Base-by-base conservation (phyloP, 2,329 filamentous ascomycete genomes). In the Leptosphaerulina australis region DNA sequence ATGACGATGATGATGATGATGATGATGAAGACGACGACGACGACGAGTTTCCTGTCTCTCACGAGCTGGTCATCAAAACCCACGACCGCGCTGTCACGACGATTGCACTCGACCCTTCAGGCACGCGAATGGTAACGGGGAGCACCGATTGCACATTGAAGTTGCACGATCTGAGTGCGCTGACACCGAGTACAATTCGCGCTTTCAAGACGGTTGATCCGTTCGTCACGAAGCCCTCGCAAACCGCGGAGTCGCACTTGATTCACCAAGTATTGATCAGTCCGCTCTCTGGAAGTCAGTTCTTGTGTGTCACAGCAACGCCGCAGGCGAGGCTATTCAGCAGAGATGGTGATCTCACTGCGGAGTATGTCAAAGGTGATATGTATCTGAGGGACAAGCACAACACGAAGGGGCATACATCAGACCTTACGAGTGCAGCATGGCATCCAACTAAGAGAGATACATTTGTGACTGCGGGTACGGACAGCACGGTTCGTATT, bases 321-420 rank as follows among this genome's bases (percentile, higher is more conserved):
- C 87, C 93, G 1, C 93, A 97, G 71, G 90, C 93, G 10, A 92
- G 91, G 71, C 86, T 99, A 18, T 81, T 97, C 71, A 90, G 85
- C 63, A 86, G 94, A 65, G 93, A 99, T 76, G 94, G 94, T 29
- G 90, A 95, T 34, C 81, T 88, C 6, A 64, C 95, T 38, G 87
- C 88, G 1, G 91, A 97, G 67, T 97, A 96, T 59, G 88, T 91
- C 61, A 99, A 99, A 75, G 94, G 94, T 35, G 94, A 99, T 70
- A 97, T 97, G 92, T 99, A 99, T 66, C 77, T 99, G 59, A 84
- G 93, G 45, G 94, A 99, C 71, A 95, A 97, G 88, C 85, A 97
- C 74, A 92, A 97, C 70, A 99, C 94, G 4, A 97, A 97, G 71
- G 94, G 94, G 1, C 94, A 99, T 74, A 86, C 97, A 43, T 92